Base-by-base conservation (phyloP, 1,284 basidiomycete genomes). In the Cutaneotrichosporon cutaneum region DNA sequence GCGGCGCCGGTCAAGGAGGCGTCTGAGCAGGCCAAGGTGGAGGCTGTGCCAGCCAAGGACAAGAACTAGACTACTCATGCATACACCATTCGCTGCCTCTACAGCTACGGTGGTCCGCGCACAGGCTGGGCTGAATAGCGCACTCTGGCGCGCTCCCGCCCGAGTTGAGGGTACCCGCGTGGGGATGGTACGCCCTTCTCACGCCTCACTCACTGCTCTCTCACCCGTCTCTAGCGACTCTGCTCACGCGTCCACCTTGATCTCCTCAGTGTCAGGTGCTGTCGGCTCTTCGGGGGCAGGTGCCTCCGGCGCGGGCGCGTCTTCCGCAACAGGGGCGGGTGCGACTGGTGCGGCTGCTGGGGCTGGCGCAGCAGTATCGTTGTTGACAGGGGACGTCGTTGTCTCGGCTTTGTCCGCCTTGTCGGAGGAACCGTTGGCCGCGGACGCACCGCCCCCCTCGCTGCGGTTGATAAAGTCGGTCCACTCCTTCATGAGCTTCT, bases 401-500 rank as follows among this genome's bases (percentile, higher is more conserved):
- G 45, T 59, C 53, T 67, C 65, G 22, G 67, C 67, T 64, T 70
- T 64, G 13, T 64, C 65, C 14, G 58, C 53, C 48, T 56, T 56
- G 21, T 47, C 53, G 22, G 61, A 36, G 45, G 58, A 47, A 27
- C 56, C 61, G 47, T 58, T 58, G 10, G 59, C 59, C 47, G 44
- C 52, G 48, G 62, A 64, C 7, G 55, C 27, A 33, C 45, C 27
- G n/a, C 30, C 30, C 13, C 44, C 44, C 47, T 58, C 56, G 56
- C 47, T 33, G 33, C 47, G 56, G 44, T 32, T 39, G 33, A 58
- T 58, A 16, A 51, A 50, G 22, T 58, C 47, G 47, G 45, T 35
- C 56, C 55, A 56, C 44, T 58, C 47, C 60, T 75, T 70, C 72
- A 82, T 81, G 36, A 85, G 76, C 67, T 77, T 80, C 57, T 75